Percentiles rank a stretch among this genome's conserved stretches.
These are phyloP conservation scores for Euphorbia celastroides DNA, from an alignment of 441 rosid genomes.

Conservation along the genomic window DNA sequence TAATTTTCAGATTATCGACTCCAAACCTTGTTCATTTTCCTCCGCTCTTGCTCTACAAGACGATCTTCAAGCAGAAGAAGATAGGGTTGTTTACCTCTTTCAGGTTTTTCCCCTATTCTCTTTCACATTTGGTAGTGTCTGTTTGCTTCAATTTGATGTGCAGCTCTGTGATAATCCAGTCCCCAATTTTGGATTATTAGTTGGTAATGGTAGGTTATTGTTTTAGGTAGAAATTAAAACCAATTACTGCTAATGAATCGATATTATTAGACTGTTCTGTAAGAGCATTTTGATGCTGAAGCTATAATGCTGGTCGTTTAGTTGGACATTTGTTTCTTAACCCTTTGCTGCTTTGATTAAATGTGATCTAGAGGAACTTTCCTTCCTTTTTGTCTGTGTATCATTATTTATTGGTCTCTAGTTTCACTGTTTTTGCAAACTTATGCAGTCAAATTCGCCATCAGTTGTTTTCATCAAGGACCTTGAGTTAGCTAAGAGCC, in stretches of 20 bases:
- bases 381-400: neutral
- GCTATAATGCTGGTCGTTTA: neutral
- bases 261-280: neutral
- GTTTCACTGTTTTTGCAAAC: neutral
- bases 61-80: slow-evolving; percentile 70
- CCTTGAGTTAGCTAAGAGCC: slow-evolving; percentile 52
- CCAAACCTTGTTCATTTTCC: slow-evolving; percentile 18
- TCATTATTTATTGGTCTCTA: neutral
- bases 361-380: too few relatives aligned
- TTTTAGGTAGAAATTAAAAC: neutral
- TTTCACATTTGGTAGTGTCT: neutral
- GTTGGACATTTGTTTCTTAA: neutral
- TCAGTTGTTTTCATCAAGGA: slow-evolving; percentile 79
- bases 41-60: slow-evolving; percentile 50
- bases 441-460: slow-evolving; percentile 52
- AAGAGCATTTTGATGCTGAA: neutral
- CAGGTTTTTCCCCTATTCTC: slow-evolving; percentile 37
- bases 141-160: neutral
- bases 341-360: too few relatives aligned
- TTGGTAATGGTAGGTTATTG: neutral
- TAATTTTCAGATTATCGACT: slow-evolving; percentile 18
- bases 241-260: neutral
- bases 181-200: neutral
- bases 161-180: neutral
- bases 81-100: slow-evolving; percentile 57